Evolutionary conservation across 1,284 basidiomycete genomes (phyloP).

Genomic region (Phaffia rhodozyma): DNA sequence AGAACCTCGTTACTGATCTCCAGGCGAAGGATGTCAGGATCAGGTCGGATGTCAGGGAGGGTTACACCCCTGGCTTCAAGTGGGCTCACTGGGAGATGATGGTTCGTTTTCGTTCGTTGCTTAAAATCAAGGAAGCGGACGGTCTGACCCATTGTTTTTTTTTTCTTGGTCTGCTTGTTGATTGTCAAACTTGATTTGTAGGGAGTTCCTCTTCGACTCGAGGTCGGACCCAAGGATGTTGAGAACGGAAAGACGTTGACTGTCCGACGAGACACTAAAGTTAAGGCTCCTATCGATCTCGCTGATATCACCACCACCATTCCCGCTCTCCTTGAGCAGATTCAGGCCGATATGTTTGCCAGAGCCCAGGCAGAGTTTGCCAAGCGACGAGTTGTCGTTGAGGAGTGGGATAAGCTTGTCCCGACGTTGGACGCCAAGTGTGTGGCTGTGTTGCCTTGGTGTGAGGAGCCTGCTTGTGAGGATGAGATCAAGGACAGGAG

Average conservation of each 20-base stretch:
- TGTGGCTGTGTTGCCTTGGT: slow-evolving; percentile 89
- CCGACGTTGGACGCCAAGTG: slow-evolving; percentile 81
- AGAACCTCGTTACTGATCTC: slow-evolving; percentile 57
- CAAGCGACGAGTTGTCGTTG: slow-evolving; percentile 59
- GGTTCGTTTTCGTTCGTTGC: slow-evolving; percentile 36
- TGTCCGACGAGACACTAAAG: slow-evolving; percentile 78
- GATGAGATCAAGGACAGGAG: slow-evolving; percentile 96
- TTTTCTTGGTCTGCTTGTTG: slow-evolving; percentile 5
- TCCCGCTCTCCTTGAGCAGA: slow-evolving; percentile 60
- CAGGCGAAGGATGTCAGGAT: slow-evolving; percentile 65
- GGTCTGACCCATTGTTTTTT: neutral
- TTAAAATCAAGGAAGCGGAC: neutral
- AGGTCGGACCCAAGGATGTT: slow-evolving; percentile 90
- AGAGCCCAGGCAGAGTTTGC: slow-evolving; percentile 67
- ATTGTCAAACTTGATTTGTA: slow-evolving; percentile 27
- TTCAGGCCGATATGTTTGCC: slow-evolving; percentile 80
- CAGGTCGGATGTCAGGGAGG: slow-evolving; percentile 83
- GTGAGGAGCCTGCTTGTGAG: slow-evolving; percentile 85
- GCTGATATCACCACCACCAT: slow-evolving; percentile 49
- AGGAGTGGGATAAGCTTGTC: slow-evolving; percentile 83
- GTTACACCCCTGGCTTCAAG: slow-evolving; percentile 96
- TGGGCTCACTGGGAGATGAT: slow-evolving; percentile 99
- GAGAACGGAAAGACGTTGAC: slow-evolving; percentile 68
- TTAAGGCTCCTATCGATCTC: slow-evolving; percentile 63
- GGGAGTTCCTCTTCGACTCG: slow-evolving; percentile 93